These are phyloP conservation scores for Exsudoporus frostii DNA, from an alignment of 768 basidiomycete genomes.

Conservation along the genomic window DNA sequence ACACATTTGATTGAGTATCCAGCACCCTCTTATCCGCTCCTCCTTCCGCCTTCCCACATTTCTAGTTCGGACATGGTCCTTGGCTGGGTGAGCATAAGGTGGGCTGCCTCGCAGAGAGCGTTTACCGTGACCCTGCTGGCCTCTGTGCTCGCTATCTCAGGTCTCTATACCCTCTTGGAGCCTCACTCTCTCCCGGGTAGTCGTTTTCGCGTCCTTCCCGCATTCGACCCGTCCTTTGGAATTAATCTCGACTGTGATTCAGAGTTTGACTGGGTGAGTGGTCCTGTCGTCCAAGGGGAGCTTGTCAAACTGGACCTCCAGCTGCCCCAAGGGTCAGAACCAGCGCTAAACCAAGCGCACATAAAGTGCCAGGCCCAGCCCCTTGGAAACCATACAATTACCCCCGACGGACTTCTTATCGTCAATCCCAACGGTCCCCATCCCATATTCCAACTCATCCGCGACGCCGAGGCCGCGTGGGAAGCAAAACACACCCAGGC, in stretches of 20 bases:
- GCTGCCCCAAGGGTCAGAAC: background rate
- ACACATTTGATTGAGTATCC: no score
- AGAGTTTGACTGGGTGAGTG: background rate
- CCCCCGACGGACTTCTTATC: conserved; percentile 30
- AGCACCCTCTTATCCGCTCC: background rate
- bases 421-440: no score
- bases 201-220: background rate
- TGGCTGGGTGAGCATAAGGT: background rate
- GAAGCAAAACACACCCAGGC: no score
- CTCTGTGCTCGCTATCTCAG: background rate
- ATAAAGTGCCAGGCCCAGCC: background rate
- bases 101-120: background rate
- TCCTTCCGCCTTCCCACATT: no score
- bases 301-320: background rate
- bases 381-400: conserved; percentile 20
- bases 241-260: background rate
- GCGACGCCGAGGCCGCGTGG: no score
- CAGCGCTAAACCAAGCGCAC: background rate
- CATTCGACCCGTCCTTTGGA: background rate
- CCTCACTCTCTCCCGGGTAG: background rate
- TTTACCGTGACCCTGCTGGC: background rate
- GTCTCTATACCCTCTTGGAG: background rate
- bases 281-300: background rate
- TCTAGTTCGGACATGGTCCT: background rate
- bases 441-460: no score